Conservation (phyloP, 768 basidiomycete species). For the Rhizopogon vinicolor region DNA sequence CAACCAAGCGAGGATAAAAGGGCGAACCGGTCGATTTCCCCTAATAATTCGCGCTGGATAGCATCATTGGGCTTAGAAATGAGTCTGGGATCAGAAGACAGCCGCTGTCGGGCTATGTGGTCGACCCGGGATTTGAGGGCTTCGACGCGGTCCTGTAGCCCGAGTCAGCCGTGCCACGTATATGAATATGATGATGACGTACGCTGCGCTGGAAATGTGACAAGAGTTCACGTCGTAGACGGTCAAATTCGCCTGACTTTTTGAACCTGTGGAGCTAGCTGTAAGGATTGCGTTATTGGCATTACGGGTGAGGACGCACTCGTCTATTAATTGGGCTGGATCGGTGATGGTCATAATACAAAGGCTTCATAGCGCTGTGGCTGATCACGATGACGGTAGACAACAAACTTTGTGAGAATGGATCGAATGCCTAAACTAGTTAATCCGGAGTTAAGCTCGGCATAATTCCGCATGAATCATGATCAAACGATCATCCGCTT, state of each 20-base stretch:
- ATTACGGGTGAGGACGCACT: constrained; percentile 34
- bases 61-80: constrained; percentile 47
- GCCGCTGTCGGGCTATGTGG: constrained; percentile 54
- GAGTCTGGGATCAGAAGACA: constrained; percentile 50
- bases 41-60: constrained; percentile 59
- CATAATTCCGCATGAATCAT: no score
- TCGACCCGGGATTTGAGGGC: constrained; percentile 55
- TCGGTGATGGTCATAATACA: constrained; percentile 44
- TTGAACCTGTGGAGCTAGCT: constrained; percentile 52
- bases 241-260: constrained; percentile 76
- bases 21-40: constrained; percentile 65
- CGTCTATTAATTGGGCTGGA: constrained; percentile 60
- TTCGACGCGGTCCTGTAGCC: constrained; percentile 43
- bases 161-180: not conserved
- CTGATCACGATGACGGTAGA: not conserved
- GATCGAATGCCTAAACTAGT: not conserved
- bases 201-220: constrained; percentile 60
- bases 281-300: not conserved
- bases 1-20: constrained; percentile 6
- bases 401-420: not conserved
- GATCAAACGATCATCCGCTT: not conserved
- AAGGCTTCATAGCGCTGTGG: not conserved
- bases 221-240: constrained; percentile 61
- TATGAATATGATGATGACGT: constrained; percentile 20
- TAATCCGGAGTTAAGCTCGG: not conserved